These are phyloP conservation scores for Dictyostelium brefeldianum DNA, from an alignment of 78 protist genomes.

Conservation along the genomic window DNA sequence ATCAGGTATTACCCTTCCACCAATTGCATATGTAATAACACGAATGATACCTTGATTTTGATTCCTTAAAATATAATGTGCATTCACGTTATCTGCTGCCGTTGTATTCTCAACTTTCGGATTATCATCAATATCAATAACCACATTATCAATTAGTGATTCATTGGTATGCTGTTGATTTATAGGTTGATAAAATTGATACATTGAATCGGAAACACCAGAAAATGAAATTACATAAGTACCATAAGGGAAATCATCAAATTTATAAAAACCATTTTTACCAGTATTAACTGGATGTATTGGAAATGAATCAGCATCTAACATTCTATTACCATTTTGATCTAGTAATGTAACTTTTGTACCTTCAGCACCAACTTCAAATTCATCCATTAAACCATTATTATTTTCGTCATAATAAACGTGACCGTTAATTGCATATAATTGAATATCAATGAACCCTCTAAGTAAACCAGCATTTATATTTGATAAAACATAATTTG, in stretches of 20 bases:
- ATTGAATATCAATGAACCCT: background rate
- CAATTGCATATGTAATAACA: constrained; percentile 23
- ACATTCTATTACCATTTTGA: constrained; percentile 9
- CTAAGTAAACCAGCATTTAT: constrained; percentile 55
- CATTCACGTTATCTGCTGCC: background rate
- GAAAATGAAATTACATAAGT: background rate
- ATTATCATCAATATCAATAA: background rate
- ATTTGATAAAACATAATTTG: background rate
- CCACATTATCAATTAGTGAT: background rate
- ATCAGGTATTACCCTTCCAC: constrained; percentile 11
- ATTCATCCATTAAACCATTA: constrained; percentile 26
- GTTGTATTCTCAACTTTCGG: background rate
- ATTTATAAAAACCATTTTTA: constrained; percentile 20
- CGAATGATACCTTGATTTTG: constrained; percentile 28
- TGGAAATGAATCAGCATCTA: background rate
- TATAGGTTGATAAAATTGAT: background rate
- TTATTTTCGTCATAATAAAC: constrained; percentile 25
- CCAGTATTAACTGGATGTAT: background rate
- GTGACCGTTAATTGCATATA: constrained; percentile 18
- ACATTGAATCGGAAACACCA: constrained; percentile 13
- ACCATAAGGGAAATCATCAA: constrained; percentile 32
- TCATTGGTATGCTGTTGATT: background rate
- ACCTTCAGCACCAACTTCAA: background rate
- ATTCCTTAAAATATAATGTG: background rate
- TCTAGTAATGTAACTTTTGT: background rate